Evolutionary conservation across 1,284 basidiomycete species (phyloP).

Genomic region (Chalciporus sp.): DNA sequence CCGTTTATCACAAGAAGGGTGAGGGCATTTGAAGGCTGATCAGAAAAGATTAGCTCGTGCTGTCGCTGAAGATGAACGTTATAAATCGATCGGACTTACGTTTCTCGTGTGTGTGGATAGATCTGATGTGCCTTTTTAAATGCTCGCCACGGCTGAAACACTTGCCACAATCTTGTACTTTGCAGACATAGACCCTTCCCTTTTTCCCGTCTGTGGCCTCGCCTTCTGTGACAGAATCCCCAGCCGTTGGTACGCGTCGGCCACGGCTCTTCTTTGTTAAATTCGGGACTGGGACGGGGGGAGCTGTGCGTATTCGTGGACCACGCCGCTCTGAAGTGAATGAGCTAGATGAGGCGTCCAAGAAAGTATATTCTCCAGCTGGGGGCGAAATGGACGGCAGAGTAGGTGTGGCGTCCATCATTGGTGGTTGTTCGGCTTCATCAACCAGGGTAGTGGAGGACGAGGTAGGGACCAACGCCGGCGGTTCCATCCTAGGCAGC

Average conservation of each 20-base stretch:
- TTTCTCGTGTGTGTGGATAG: constrained; percentile 78
- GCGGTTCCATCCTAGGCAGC: constrained; percentile 31
- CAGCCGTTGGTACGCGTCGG: constrained; percentile 60
- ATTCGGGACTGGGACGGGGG: constrained; percentile 69
- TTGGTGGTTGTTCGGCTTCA: constrained; percentile 17
- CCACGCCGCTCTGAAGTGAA: constrained; percentile 37
- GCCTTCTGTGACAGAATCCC: constrained; percentile 28
- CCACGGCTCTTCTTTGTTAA: constrained; percentile 74
- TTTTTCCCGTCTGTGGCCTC: constrained; percentile 40
- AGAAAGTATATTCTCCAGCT: constrained; percentile 36
- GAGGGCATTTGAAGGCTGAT: constrained; percentile 60
- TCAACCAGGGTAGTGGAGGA: constrained; percentile 35
- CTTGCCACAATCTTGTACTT: constrained; percentile 69
- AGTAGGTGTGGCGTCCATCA: constrained; percentile 9
- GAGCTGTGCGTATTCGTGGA: constrained; percentile 38
- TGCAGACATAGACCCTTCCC: constrained; percentile 59
- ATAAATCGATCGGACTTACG: constrained; percentile 49
- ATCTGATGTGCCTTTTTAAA: constrained; percentile 75
- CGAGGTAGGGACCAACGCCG: constrained; percentile 27
- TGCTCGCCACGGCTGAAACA: constrained; percentile 77
- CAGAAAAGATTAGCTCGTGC: constrained; percentile 28
- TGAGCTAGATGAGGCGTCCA: constrained; percentile 39
- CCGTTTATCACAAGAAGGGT: constrained; percentile 56
- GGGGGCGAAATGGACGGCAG: constrained; percentile 28
- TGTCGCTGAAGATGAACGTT: constrained; percentile 11